Percentiles rank a stretch among this genome's conserved stretches.
phyloP scores from a whole-genome alignment of 345 rosid species.

The Citrus reticulata region DNA sequence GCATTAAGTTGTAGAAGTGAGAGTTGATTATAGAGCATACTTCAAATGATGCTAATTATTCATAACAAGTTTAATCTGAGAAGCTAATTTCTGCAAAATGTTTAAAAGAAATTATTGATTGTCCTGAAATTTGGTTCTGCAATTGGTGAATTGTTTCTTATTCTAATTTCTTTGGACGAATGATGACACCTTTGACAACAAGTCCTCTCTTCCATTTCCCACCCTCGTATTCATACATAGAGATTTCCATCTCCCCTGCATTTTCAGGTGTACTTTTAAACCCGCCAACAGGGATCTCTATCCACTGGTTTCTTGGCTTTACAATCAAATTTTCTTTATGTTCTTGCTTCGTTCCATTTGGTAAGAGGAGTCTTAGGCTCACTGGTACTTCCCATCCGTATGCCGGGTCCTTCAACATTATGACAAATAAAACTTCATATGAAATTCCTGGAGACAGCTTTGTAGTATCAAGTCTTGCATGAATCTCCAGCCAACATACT shows the following conservation, averaged over 20 bases:
- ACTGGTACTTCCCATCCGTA: conserved; percentile 58
- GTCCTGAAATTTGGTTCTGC: not conserved
- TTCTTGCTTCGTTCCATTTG: conserved; percentile 39
- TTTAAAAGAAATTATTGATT: not conserved
- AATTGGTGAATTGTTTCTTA: not conserved
- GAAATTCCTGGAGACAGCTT: conserved; percentile 47
- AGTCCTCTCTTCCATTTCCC: conserved; percentile 67
- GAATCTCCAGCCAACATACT: conserved; percentile 64
- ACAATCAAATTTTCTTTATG: conserved; percentile 25
- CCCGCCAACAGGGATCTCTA: conserved; percentile 53
- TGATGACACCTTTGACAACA: conserved; percentile 45
- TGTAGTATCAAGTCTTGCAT: conserved; percentile 34
- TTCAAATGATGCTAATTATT: not conserved
- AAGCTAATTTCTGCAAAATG: not conserved
- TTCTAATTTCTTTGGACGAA: conserved; percentile 35
- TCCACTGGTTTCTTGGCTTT: conserved; percentile 38
- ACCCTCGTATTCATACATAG: conserved; percentile 43
- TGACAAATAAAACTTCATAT: conserved; percentile 44
- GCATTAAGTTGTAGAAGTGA: not conserved
- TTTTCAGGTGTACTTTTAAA: conserved; percentile 21
- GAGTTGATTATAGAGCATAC: not conserved
- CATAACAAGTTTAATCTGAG: not conserved
- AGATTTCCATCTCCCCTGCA: conserved; percentile 44
- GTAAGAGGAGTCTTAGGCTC: conserved; percentile 39
- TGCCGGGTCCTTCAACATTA: conserved; percentile 42